A percentile compares a stretch with the other conserved stretches of the same genome.
Evolutionary conservation across 2,329 filamentous ascomycete genomes (phyloP).

Genomic region (Penicillium sp.): DNA sequence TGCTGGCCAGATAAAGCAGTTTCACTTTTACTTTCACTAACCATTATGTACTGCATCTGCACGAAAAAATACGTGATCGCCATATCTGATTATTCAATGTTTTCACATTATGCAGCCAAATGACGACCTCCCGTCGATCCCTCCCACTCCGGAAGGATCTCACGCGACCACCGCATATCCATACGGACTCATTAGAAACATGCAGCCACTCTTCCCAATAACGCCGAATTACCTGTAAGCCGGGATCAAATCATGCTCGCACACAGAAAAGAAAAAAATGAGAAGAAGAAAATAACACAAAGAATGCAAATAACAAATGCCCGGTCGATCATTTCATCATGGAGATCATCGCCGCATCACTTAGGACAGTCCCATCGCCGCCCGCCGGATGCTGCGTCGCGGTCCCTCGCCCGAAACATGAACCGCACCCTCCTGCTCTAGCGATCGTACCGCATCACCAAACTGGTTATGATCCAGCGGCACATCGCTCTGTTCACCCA

Average conservation of each 20-base stretch:
- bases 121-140: not conserved
- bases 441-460: slow-evolving; percentile 73
- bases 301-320: slow-evolving; percentile 15
- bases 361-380: slow-evolving; percentile 25
- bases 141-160: slow-evolving; percentile 4
- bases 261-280: not conserved
- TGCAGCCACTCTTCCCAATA: slow-evolving; percentile 1
- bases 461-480: slow-evolving; percentile 80
- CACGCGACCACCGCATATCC: slow-evolving; percentile 12
- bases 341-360: slow-evolving; percentile 15
- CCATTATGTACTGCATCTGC: too few relatives aligned
- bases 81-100: not conserved
- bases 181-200: slow-evolving; percentile 1
- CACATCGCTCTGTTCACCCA: slow-evolving; percentile 71
- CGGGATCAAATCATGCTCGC: not conserved
- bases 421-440: slow-evolving; percentile 85
- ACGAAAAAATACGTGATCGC: not conserved
- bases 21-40: too few relatives aligned
- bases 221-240: slow-evolving; percentile 2
- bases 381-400: slow-evolving; percentile 76
- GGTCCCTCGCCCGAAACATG: slow-evolving; percentile 83
- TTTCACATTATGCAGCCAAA: slow-evolving; percentile 6
- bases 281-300: not conserved
- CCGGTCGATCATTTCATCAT: slow-evolving; percentile 34
- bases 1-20: too few relatives aligned